Evolutionary conservation across 148 eudicot species (phyloP), one percentile per base, ranked within the genome.

Genomic region (Rhododendron molle): DNA sequence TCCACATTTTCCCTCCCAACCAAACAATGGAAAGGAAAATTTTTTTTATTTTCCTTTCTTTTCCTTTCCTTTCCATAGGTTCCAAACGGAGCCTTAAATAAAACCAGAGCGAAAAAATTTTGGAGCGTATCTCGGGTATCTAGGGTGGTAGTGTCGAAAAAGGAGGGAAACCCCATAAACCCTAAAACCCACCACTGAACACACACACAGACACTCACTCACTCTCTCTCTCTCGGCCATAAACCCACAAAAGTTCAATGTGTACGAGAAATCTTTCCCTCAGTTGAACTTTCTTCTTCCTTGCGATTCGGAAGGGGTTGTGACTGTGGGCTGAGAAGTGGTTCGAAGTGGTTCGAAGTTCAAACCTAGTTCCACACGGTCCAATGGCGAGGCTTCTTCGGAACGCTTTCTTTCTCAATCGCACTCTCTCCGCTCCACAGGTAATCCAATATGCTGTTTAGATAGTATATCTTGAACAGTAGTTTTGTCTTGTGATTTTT

Each of bases 341-440:
- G n/a, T n/a, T n/a, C n/a, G 4, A 52, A 32, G 13, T n/a, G 44
- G 65, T 52, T 80, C n/a, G 1, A 58, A 20, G 9, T 20, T 58
- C 23, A 50, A 52, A 13, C 26, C 50, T 3, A 15, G 13, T 65
- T 65, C 6, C 76, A 2, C 76, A 16, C 15, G 36, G 40, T 78
- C 40, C 85, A 47, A 93, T 93, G 95, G 87, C 92, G 82, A 87
- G 85, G 88, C 91, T 93, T 87, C 87, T 93, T 83, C 92, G 92
- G 67, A 89, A 86, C 77, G 85, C 90, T 54, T 84, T 87, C 13
- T 40, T 83, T 28, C 83, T 89, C 23, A 89, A 86, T 50, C 93
- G 87, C 84, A 80, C 89, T 84, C 89, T 86, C 6, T 80, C 81
- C 44, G 23, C 72, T 3, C 87, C 87, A 21, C 84, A 69, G 87